These are phyloP conservation scores for Rubus idaeus DNA, from an alignment of 306 rosid species.

Conservation along the genomic window DNA sequence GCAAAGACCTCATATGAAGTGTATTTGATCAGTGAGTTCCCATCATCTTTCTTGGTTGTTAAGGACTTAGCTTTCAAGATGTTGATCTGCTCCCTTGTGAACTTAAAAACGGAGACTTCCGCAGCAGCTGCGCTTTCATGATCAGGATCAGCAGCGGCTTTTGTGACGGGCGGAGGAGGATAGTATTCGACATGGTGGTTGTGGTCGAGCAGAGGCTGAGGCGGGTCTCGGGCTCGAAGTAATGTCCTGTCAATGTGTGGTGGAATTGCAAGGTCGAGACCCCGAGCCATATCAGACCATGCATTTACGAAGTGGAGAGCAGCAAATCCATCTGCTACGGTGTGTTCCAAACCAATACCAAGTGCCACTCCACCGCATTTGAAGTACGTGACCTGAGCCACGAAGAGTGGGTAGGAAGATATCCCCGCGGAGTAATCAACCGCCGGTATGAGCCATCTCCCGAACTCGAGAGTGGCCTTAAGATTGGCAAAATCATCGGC, in stretches of 20 bases:
- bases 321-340: conserved; percentile 72
- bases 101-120: conserved; percentile 61
- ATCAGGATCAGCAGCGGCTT: too few species aligned
- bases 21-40: conserved; percentile 23
- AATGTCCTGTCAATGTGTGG: conserved; percentile 71
- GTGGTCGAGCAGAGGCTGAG: conserved; percentile 54
- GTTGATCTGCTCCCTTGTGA: conserved; percentile 48
- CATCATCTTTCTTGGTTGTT: too few species aligned
- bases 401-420: conserved; percentile 49
- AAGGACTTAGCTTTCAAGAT: conserved; percentile 56
- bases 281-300: conserved; percentile 89
- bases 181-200: too few species aligned
- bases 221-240: conserved; percentile 71
- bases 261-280: conserved; percentile 54
- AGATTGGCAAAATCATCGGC: too few species aligned
- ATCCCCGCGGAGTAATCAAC: conserved; percentile 68
- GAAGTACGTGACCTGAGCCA: conserved; percentile 63
- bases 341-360: conserved; percentile 83
- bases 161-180: too few species aligned
- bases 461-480: conserved; percentile 71
- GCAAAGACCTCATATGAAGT: conserved; percentile 69
- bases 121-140: too few species aligned
- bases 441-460: conserved; percentile 58
- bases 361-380: conserved; percentile 88
- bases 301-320: conserved; percentile 81